Conservation (phyloP, 306 rosid species). For the Nissolia schottii region DNA sequence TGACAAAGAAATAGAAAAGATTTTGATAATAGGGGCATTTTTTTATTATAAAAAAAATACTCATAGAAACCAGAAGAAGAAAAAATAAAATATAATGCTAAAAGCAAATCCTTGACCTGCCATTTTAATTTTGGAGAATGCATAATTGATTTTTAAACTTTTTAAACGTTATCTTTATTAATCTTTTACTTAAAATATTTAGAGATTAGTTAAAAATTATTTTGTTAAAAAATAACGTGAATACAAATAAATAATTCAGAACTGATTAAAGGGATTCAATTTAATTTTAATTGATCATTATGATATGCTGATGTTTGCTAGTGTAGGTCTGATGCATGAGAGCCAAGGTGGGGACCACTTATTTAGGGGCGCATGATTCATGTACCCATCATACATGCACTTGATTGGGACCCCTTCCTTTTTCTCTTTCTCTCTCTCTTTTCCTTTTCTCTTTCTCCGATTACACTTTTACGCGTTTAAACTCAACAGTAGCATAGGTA, state of each 20-base stretch:
- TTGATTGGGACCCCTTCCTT: slow-evolving; percentile 41
- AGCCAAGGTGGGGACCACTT: slow-evolving; percentile 41
- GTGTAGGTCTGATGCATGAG: slow-evolving; percentile 39
- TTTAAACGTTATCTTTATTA: too few species aligned
- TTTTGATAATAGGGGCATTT: background rate
- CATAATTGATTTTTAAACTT: too few species aligned
- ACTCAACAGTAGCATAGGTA: background rate
- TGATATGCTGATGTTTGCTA: slow-evolving; percentile 29
- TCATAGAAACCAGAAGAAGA: background rate
- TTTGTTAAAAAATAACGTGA: too few species aligned
- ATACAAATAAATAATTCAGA: too few species aligned
- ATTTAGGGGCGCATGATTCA: slow-evolving; percentile 36
- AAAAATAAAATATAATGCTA: background rate
- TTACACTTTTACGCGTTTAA: slow-evolving; percentile 10
- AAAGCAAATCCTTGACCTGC: background rate
- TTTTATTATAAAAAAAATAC: slow-evolving; percentile 10
- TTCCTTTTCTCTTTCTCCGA: slow-evolving; percentile 11
- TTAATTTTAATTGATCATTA: slow-evolving; percentile 23
- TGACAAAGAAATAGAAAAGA: background rate
- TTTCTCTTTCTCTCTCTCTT: slow-evolving; percentile 17
- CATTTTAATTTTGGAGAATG: background rate
- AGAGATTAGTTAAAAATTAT: too few species aligned
- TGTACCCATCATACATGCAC: slow-evolving; percentile 41
- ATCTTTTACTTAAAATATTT: too few species aligned
- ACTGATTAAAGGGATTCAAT: too few species aligned